Conservation (phyloP, 441 rosid genomes). For the Populus tomentosa region DNA sequence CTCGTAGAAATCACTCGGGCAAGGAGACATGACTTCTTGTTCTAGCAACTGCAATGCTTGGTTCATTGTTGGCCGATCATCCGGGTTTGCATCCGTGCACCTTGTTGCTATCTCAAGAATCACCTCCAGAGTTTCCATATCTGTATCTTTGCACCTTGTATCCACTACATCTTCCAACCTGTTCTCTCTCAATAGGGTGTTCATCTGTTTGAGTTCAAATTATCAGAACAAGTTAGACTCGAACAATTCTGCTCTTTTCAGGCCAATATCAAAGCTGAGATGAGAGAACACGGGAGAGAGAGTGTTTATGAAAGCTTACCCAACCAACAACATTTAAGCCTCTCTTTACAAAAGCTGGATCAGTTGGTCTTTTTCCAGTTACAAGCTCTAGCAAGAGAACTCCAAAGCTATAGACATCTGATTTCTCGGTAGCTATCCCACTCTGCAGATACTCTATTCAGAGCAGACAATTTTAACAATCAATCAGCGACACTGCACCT, state of each 20-base stretch:
- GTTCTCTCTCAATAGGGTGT: constrained; percentile 69
- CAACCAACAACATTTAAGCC: constrained; percentile 95
- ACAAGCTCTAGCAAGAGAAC: constrained; percentile 91
- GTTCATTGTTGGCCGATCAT: constrained; percentile 80
- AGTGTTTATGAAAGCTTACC: constrained; percentile 42
- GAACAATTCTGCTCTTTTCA: not conserved
- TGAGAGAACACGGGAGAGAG: not conserved
- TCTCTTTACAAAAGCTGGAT: constrained; percentile 64
- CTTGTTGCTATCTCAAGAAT: constrained; percentile 73
- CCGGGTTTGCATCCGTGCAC: constrained; percentile 80
- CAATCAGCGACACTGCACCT: not conserved
- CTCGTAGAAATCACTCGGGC: constrained; percentile 76
- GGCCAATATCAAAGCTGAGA: not conserved
- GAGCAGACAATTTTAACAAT: not conserved
- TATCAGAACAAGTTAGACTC: not conserved
- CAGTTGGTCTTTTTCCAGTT: constrained; percentile 89
- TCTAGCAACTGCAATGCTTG: constrained; percentile 81
- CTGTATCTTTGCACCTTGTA: constrained; percentile 52
- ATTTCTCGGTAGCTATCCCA: constrained; percentile 91
- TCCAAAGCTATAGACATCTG: constrained; percentile 96
- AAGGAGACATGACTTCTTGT: constrained; percentile 90
- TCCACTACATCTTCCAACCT: constrained; percentile 70
- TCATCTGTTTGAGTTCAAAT: constrained; percentile 49
- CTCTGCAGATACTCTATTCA: constrained; percentile 84
- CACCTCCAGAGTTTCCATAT: constrained; percentile 71